These are phyloP conservation scores for Chrysosporium queenslandicum DNA, from an alignment of 2,329 filamentous ascomycete genomes.

Conservation along the genomic window DNA sequence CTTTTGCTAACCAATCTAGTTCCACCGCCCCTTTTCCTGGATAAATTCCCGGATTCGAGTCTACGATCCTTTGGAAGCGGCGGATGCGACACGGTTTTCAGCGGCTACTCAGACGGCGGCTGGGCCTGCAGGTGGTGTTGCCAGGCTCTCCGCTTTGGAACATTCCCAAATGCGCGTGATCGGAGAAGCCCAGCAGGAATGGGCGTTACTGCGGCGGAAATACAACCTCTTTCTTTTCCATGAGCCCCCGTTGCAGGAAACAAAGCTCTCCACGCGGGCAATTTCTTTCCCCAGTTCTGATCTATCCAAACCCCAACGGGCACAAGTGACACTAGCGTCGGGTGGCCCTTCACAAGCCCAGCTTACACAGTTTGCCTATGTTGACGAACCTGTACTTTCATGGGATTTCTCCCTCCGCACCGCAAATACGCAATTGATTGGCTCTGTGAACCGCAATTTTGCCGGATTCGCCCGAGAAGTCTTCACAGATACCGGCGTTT, in stretches of 20 bases:
- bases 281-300: slow-evolving; percentile 38
- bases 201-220: slow-evolving; percentile 52
- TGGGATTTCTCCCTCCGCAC: slow-evolving; percentile 54
- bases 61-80: slow-evolving; percentile 42
- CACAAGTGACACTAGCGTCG: slow-evolving; percentile 29
- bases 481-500: slow-evolving; percentile 57
- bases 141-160: slow-evolving; percentile 46
- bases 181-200: slow-evolving; percentile 54
- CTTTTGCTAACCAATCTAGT: slow-evolving; percentile 28
- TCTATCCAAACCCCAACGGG: slow-evolving; percentile 41
- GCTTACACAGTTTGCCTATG: slow-evolving; percentile 52
- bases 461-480: slow-evolving; percentile 53
- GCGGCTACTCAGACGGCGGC: slow-evolving; percentile 38
- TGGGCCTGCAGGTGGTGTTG: slow-evolving; percentile 34
- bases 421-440: slow-evolving; percentile 43
- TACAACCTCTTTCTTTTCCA: slow-evolving; percentile 56
- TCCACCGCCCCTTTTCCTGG: slow-evolving; percentile 55
- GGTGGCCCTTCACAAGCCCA: slow-evolving; percentile 28
- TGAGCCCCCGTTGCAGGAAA: slow-evolving; percentile 30
- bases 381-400: slow-evolving; percentile 53
- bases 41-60: slow-evolving; percentile 51
- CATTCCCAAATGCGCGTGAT: slow-evolving; percentile 52
- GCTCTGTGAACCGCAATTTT: slow-evolving; percentile 56
- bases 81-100: slow-evolving; percentile 28
- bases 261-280: slow-evolving; percentile 30